These are phyloP conservation scores for Danielia reshetovae DNA, from an alignment of 805 yeast genomes.

Conservation along the genomic window DNA sequence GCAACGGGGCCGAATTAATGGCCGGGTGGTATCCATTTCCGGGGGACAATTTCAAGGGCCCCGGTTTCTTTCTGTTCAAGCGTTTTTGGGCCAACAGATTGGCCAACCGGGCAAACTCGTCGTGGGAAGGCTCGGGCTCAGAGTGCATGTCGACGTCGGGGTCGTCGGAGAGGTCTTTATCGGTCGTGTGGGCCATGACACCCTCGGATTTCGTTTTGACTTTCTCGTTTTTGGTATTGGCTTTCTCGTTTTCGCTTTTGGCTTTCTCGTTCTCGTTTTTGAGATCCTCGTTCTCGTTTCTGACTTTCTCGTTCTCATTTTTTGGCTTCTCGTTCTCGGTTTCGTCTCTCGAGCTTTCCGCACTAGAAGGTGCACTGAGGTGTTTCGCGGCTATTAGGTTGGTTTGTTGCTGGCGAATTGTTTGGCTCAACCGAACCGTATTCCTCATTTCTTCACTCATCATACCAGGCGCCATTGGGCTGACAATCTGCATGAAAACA, in stretches of 20 bases:
- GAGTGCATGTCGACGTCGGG: too few species aligned
- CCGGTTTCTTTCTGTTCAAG: neutral
- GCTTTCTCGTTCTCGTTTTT: neutral
- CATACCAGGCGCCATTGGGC: constrained; percentile 13
- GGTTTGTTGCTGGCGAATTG: constrained; percentile 15
- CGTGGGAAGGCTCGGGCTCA: too few species aligned
- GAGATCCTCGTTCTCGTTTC: neutral
- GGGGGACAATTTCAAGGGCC: neutral
- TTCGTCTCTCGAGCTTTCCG: constrained; percentile 1
- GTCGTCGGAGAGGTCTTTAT: too few species aligned
- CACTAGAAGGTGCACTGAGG: too few species aligned
- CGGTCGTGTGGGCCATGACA: too few species aligned
- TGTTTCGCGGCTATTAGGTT: constrained; percentile 8
- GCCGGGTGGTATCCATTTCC: neutral
- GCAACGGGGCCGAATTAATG: neutral
- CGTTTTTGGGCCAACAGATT: neutral
- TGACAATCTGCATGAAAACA: constrained; percentile 13
- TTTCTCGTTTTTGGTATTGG: neutral
- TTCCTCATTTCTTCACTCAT: constrained; percentile 13
- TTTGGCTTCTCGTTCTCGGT: neutral
- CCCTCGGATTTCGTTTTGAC: neutral
- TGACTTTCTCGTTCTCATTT: neutral
- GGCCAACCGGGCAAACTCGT: neutral
- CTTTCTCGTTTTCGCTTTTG: neutral
- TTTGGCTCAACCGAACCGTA: constrained; percentile 14